Evolutionary conservation across 1,139 yeast genomes (phyloP), one percentile per base, ranked within the genome.

Genomic region (Kurtzmaniella quercitrusa): DNA sequence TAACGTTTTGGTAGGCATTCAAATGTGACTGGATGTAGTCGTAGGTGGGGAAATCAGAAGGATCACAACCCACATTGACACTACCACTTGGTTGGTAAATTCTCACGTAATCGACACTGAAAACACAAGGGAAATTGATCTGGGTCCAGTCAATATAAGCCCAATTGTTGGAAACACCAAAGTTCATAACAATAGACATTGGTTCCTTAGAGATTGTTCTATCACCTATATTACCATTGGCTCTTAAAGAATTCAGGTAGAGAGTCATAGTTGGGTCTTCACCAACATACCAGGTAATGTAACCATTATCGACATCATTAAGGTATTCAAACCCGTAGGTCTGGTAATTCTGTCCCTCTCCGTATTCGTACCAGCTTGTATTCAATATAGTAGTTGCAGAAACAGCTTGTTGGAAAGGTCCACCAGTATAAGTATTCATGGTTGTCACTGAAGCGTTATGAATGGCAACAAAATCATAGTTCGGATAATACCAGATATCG

Each of bases 401-500:
- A 8, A 62, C 52, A 1, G 67, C 67, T 42, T 62, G 63, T 43
- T 62, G 67, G 46, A 60, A 57, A 3, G 66, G 66, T 1, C 67
- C 65, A 1, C 67, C 67, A 9, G 63, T 55, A 40, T 62, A 62
- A 1, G 62, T 54, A 49, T 62, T 62, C 63, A 62, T 59, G 21
- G 58, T 47, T 11, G 66, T 60, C 34, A 59, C 46, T 3, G 56
- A 50, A 18, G 45, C 34, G 40, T 62, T 56, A 44, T 58, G 49
- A 34, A 62, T 54, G 12, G 51, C 50, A 14, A 62, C 44, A 39
- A 55, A 62, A 39, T 55, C 51, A 48, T 61, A 61, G 44, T 62
- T 65, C 5, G 65, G 65, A 43, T 54, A 50, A 43, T 62, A 62
- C 67, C 67, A 62, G 16, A 62, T 53, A 42, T 62, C 67, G 46